These are phyloP conservation scores for Aspergillus vadensis DNA, from an alignment of 2,329 filamentous ascomycete genomes.

Conservation along the genomic window DNA sequence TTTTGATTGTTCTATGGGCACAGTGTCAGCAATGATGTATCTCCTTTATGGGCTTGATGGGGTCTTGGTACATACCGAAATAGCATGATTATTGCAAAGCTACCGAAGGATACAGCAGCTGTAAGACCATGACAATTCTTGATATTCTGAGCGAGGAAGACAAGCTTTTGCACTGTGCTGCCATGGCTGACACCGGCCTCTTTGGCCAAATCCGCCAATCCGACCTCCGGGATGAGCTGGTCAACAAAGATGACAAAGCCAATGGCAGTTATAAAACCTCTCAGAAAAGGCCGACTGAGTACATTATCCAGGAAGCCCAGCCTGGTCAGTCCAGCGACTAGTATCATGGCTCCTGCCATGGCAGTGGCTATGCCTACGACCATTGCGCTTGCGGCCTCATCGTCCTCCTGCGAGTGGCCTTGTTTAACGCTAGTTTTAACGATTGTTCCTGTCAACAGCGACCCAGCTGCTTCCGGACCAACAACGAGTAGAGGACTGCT, in stretches of 20 bases:
- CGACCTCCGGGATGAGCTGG: constrained; percentile 88
- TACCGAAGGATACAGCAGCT: constrained; percentile 71
- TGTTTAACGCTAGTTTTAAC: constrained; percentile 74
- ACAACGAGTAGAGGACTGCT: constrained; percentile 93
- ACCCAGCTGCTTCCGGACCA: constrained; percentile 91
- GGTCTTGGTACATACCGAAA: constrained; percentile 61
- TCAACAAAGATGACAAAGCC: constrained; percentile 96
- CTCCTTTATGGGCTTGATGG: background rate
- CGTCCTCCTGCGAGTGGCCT: constrained; percentile 65
- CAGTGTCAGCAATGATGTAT: constrained; percentile 2
- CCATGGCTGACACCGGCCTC: constrained; percentile 69
- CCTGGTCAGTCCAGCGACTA: constrained; percentile 81
- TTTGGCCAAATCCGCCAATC: constrained; percentile 68
- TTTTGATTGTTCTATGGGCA: constrained; percentile 71
- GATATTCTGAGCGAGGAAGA: constrained; percentile 72
- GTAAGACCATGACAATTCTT: constrained; percentile 72
- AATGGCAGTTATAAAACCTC: constrained; percentile 96
- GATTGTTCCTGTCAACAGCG: constrained; percentile 83
- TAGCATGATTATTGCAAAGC: constrained; percentile 88
- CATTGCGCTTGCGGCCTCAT: constrained; percentile 72
- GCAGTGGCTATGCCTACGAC: constrained; percentile 87
- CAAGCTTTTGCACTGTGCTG: constrained; percentile 81
- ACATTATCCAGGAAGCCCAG: constrained; percentile 94
- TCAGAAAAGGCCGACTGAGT: constrained; percentile 84
- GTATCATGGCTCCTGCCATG: constrained; percentile 82